Base-by-base conservation (phyloP, 441 rosid species). In the Pelargonium fulgidum region DNA sequence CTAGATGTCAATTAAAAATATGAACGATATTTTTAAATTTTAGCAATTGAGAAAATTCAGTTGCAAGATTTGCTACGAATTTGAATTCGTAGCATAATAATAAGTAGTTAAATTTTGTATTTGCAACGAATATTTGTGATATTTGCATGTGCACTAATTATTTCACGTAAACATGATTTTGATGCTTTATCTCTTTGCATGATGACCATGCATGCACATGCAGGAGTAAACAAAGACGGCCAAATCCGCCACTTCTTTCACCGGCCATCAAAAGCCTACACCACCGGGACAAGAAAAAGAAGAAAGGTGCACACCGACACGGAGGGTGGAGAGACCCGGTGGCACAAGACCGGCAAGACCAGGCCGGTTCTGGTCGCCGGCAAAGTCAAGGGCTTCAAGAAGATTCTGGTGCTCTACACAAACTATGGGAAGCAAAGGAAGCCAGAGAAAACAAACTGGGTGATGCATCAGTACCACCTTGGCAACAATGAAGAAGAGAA, bases 301-400 rank as follows among this genome's bases (percentile, higher is more conserved):
- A 85, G 99, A 74, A 94, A 92, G 73, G 97, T 94, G 29, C 88
- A 87, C 72, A 85, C 86, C 0, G 93, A 89, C 4, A 90, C 85
- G 62, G 93, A 89, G 29, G 97, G 92, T 2, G 87, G 84, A 62
- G 99, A 94, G 77, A 94, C 98, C 22, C 74, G 99, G 73, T 94
- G 99, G 99, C 99, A 94, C 71, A 94, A 94, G 79, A 94, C 99
- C 0, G 99, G 99, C 69, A 94, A 92, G 78, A 94, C 99, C 0
- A 82, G 98, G 83, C 88, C 98, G 0, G 84, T 94, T 71, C 64
- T 80, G 3, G 72, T 68, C 0, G 73, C 61, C 22, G 86, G 90
- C 14, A 74, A 62, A 0, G 77, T 83, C 22, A 86, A 80, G 29
- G 99, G 99, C 1, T 94, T 84, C 83, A 94, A 94, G 78, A 94